These are phyloP conservation scores for Puccinia hordei DNA, from an alignment of 1,284 basidiomycete genomes.

Conservation along the genomic window DNA sequence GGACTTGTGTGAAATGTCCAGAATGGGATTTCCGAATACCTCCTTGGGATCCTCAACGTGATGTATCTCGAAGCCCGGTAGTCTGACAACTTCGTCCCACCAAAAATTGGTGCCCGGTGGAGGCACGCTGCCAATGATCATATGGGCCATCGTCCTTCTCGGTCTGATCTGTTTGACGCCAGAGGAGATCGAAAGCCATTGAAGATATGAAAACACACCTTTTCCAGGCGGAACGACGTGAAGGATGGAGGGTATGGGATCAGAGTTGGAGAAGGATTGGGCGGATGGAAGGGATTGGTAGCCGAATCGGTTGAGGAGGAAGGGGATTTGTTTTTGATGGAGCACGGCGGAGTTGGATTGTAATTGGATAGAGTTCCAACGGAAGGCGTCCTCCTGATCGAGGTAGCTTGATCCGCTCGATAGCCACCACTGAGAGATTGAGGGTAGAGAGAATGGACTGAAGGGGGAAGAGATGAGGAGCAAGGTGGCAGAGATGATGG, in stretches of 20 bases:
- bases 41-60: slow-evolving; percentile 32
- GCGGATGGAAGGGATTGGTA: slow-evolving; percentile 25
- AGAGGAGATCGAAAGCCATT: slow-evolving; percentile 44
- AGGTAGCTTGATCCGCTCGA: neutral
- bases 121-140: slow-evolving; percentile 38
- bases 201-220: slow-evolving; percentile 43
- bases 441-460: neutral
- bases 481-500: slow-evolving; percentile 13
- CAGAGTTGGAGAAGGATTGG: slow-evolving; percentile 21
- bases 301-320: slow-evolving; percentile 47
- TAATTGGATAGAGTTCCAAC: slow-evolving; percentile 11
- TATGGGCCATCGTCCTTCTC: slow-evolving; percentile 36
- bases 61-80: slow-evolving; percentile 34
- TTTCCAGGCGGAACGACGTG: slow-evolving; percentile 49
- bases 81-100: slow-evolving; percentile 41
- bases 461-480: slow-evolving; percentile 10
- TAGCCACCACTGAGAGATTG: slow-evolving; percentile 5
- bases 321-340: slow-evolving; percentile 36
- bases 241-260: slow-evolving; percentile 38
- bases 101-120: slow-evolving; percentile 40
- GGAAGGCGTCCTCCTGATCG: slow-evolving; percentile 34
- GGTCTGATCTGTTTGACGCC: slow-evolving; percentile 43
- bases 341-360: neutral
- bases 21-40: slow-evolving; percentile 41
- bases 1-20: slow-evolving; percentile 47